A percentile compares a stretch with the other conserved stretches of the same genome.
These are phyloP conservation scores for Botrytis hyacinthi DNA, from an alignment of 2,329 filamentous ascomycete genomes.

Conservation along the genomic window DNA sequence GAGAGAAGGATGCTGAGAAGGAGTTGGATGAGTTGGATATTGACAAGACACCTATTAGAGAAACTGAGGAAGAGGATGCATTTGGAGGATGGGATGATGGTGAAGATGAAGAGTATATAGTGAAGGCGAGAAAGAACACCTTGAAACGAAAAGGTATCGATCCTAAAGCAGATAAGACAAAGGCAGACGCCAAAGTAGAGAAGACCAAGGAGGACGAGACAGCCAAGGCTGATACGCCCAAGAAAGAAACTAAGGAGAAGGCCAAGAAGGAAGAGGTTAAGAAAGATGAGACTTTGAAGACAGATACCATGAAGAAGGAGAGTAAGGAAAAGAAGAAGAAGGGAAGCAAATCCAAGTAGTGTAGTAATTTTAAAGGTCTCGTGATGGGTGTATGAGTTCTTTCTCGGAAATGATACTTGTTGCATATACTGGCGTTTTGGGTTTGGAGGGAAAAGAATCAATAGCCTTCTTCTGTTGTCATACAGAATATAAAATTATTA, in stretches of 20 bases:
- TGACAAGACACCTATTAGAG: conserved; percentile 63
- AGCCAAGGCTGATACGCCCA: not conserved
- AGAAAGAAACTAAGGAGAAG: conserved; percentile 2
- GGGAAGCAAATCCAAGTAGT: conserved; percentile 15
- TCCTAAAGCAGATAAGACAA: conserved; percentile 55
- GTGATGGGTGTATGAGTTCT: not conserved
- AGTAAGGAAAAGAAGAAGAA: conserved; percentile 20
- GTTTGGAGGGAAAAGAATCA: conserved; percentile 4
- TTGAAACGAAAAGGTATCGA: conserved; percentile 73
- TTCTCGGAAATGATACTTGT: not conserved
- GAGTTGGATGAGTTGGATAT: conserved; percentile 49
- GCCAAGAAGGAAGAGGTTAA: conserved; percentile 7
- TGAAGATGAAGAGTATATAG: conserved; percentile 68
- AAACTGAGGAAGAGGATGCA: conserved; percentile 46
- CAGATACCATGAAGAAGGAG: conserved; percentile 1
- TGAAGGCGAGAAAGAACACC: conserved; percentile 69
- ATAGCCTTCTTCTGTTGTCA: conserved; percentile 6
- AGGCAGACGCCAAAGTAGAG: conserved; percentile 26
- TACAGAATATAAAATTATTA: conserved; percentile 8
- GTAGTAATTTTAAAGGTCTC: not conserved
- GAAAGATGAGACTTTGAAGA: not conserved
- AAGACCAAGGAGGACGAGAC: conserved; percentile 14
- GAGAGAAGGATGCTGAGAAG: conserved; percentile 32
- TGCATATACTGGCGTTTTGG: conserved; percentile 14
- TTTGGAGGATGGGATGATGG: conserved; percentile 76